A percentile compares a stretch with the other conserved stretches of the same genome.
These are phyloP conservation scores for Fagus crenata DNA, from an alignment of 306 rosid genomes.

Conservation along the genomic window DNA sequence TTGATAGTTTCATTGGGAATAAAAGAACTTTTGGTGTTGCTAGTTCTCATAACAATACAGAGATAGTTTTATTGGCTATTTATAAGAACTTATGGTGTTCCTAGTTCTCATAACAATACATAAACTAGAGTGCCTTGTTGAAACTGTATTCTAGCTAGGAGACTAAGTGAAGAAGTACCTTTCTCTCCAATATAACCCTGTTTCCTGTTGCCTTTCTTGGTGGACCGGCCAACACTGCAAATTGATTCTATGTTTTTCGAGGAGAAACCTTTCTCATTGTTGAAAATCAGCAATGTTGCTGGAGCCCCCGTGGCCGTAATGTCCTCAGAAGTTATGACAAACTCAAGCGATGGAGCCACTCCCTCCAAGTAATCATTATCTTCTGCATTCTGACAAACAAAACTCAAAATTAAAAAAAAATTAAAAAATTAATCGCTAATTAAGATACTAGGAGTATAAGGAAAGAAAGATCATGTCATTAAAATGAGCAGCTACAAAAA, in stretches of 20 bases:
- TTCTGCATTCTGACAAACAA: conserved; percentile 22
- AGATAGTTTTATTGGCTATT: no score
- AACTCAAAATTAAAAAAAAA: neutral
- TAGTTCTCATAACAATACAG: no score
- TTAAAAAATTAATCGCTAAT: no score
- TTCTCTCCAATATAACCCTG: conserved; percentile 34
- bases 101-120: no score
- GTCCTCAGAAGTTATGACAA: conserved; percentile 22
- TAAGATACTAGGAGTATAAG: no score
- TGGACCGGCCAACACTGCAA: conserved; percentile 28
- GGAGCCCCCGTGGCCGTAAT: conserved; percentile 28
- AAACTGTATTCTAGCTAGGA: neutral
- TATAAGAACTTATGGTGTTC: no score
- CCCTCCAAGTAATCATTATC: conserved; percentile 21
- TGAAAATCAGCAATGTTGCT: conserved; percentile 25
- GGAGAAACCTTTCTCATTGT: conserved; percentile 23
- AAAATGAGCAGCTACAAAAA: no score
- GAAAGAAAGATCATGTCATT: no score
- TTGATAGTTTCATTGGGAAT: no score
- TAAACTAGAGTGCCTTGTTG: no score
- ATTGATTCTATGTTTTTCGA: conserved; percentile 28
- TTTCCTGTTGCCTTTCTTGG: conserved; percentile 30
- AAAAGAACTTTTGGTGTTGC: no score
- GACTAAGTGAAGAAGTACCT: neutral
- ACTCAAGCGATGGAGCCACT: conserved; percentile 29